Base-by-base conservation (phyloP, 2,329 filamentous ascomycete species). In the Fusarium xylarioides region DNA sequence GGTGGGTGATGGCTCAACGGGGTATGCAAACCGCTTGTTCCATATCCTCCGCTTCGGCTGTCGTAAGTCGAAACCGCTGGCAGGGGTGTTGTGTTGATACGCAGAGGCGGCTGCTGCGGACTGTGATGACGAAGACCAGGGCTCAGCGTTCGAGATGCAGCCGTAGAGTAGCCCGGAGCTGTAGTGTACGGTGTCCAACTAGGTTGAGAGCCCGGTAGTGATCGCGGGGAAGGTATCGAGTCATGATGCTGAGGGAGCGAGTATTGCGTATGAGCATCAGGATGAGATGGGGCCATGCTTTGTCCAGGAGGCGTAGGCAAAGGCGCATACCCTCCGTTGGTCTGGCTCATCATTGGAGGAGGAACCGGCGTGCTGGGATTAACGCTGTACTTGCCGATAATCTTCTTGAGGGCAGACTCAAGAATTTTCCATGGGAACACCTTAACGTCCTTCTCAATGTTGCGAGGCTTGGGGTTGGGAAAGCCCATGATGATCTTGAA, bases 401-500 rank as follows among this genome's bases (percentile, higher is more conserved):
- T 98, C 86, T 99, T 99, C 88, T 97, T 97, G 74, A 99, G 87
- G 0, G 96, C 95, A 68, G 91, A 89, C 54, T 90, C 89, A 49
- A 99, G 87, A 68, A 96, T 94, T 82, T 95, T 96, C 96, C 96
- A 99, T 9, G 95, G 92, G 79, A 98, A 99, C 18, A 98, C 96
- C 84, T 99, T 99, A 80, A 99, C 95, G 79, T 98, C 95, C 85
- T 99, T 99, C 85, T 98, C 96, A 74, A 99, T 99, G 80, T 98
- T 98, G 71, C 96, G 89, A 23, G 96, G 96, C 83, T 98, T 98
- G 4, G 96, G 96, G 68, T 92, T 93, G 18, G 95, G 94, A 80
- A 98, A 98, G 4, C 91, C 94, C 96, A 99, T 99, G 83, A 99
- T 98, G 77, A 98, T 89, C 85, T 98, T 98, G 90, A 98, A 98